Conservation (phyloP, 202 grass and related monocot genomes). For the Sporobolus alterniflorus region DNA sequence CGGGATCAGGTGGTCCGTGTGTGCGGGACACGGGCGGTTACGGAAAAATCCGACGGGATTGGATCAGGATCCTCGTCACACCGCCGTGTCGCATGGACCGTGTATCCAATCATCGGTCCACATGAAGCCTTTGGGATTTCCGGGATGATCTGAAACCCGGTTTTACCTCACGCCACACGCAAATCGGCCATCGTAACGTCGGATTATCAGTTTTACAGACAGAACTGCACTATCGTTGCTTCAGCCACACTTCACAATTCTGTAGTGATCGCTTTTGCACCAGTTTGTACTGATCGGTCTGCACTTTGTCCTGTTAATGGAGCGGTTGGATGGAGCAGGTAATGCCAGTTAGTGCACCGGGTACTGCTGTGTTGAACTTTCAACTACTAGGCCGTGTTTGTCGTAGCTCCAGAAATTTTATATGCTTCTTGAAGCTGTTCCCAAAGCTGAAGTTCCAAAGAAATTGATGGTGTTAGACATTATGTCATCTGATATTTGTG, state of each 20-base stretch:
- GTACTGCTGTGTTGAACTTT: neutral
- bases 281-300: too few species aligned
- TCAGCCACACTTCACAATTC: neutral
- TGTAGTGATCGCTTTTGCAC: neutral
- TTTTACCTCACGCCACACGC: neutral
- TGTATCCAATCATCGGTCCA: neutral
- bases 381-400: too few species aligned
- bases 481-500: too few species aligned
- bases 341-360: neutral
- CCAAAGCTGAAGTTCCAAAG: too few species aligned
- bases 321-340: neutral
- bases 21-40: neutral
- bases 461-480: too few species aligned
- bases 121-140: neutral
- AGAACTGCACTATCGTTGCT: neutral
- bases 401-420: too few species aligned
- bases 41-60: neutral
- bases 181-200: neutral
- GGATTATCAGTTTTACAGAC: neutral
- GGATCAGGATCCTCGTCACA: neutral
- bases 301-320: neutral
- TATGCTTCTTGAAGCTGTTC: too few species aligned
- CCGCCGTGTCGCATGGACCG: neutral
- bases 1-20: neutral
- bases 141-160: neutral